A percentile compares a stretch with the other conserved stretches of the same genome.
Evolutionary conservation across 2,329 filamentous ascomycete species (phyloP).

Genomic region (Aspergillus luchuensis): DNA sequence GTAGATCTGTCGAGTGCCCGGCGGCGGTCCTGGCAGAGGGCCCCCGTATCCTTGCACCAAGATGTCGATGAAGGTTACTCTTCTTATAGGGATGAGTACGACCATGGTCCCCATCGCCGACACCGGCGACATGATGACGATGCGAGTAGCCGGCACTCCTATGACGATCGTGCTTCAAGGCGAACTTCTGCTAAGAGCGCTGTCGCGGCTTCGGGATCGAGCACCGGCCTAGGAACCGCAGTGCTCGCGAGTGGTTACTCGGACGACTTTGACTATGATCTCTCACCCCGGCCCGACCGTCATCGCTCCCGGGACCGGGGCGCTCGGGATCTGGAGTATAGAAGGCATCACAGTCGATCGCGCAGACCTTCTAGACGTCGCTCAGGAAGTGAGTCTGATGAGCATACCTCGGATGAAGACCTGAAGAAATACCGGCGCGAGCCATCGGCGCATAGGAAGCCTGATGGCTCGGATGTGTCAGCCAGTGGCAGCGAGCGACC

Average conservation of each 20-base stretch:
- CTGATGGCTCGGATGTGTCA: constrained; percentile 31
- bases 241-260: constrained; percentile 40
- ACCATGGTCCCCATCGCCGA: constrained; percentile 45
- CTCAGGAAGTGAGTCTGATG: constrained; percentile 30
- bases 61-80: constrained; percentile 48
- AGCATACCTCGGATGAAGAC: constrained; percentile 37
- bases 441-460: constrained; percentile 27
- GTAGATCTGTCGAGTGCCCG: constrained; percentile 39
- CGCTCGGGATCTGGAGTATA: constrained; percentile 16
- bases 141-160: constrained; percentile 17
- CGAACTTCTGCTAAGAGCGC: constrained; percentile 20
- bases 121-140: constrained; percentile 27
- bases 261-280: constrained; percentile 35
- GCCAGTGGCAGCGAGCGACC: constrained; percentile 24
- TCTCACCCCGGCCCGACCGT: constrained; percentile 25
- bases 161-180: constrained; percentile 27
- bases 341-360: constrained; percentile 27
- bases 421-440: constrained; percentile 34
- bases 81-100: constrained; percentile 47
- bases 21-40: constrained; percentile 44
- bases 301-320: constrained; percentile 28
- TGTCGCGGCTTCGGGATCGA: constrained; percentile 19
- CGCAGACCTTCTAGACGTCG: constrained; percentile 27
- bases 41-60: constrained; percentile 51
- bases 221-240: constrained; percentile 39